Percentiles rank a stretch among this genome's conserved stretches.
Evolutionary conservation across 139 green algal species (phyloP).

Genomic region (Coccomyxa sp.): DNA sequence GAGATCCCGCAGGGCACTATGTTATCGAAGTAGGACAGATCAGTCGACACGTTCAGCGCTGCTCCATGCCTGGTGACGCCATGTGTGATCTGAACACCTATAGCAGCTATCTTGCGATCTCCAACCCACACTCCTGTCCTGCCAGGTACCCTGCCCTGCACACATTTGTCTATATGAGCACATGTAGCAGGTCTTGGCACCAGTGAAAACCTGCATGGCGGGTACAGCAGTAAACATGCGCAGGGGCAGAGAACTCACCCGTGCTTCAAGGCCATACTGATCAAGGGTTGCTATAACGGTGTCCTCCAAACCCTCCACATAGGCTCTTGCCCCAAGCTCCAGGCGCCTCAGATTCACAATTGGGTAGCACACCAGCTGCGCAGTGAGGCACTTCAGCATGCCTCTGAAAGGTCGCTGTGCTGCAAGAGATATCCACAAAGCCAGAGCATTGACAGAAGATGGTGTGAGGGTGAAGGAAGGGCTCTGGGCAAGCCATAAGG

Average conservation of each 20-base stretch:
- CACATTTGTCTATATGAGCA: neutral
- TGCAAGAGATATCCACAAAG: neutral
- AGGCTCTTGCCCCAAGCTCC: conserved; percentile 68
- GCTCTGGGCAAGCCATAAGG: neutral
- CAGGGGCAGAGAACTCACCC: conserved; percentile 13
- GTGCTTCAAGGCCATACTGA: conserved; percentile 41
- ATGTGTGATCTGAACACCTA: conserved; percentile 84
- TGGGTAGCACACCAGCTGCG: conserved; percentile 87
- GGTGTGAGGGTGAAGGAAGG: neutral
- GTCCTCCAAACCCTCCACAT: conserved; percentile 91
- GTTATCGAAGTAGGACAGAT: conserved; percentile 65
- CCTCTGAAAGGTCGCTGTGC: neutral
- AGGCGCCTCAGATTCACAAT: conserved; percentile 68
- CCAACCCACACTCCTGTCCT: conserved; percentile 87
- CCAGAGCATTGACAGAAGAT: neutral
- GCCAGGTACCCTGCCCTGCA: conserved; percentile 42
- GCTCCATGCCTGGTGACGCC: conserved; percentile 87
- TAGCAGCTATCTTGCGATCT: conserved; percentile 83
- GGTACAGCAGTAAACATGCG: conserved; percentile 1
- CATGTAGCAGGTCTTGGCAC: too few relatives aligned
- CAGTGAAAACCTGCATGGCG: neutral
- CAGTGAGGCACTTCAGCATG: neutral
- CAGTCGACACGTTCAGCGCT: conserved; percentile 80
- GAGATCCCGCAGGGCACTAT: conserved; percentile 80
- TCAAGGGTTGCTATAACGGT: conserved; percentile 54